Evolutionary conservation across 139 green algal species (phyloP), one percentile per base, ranked within the genome.

Genomic region (Nannochloris sp.): DNA sequence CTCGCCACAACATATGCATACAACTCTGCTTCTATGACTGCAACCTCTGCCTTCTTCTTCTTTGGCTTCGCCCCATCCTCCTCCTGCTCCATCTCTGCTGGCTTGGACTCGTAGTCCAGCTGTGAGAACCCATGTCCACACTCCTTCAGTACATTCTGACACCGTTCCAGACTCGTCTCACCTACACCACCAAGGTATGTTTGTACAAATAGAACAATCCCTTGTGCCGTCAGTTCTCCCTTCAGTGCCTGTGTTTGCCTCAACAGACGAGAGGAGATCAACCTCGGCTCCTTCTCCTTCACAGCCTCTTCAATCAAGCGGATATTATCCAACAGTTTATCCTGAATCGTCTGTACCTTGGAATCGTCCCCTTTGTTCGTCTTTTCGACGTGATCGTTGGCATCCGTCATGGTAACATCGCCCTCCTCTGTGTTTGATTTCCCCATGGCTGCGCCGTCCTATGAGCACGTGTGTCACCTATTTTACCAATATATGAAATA

Each of bases 1-100:
- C 93, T 63, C 17, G 82, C 74, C 4, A 97, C 68, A 36, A 97
- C 74, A 66, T 85, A 90, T 3, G 69, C 66, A 50, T 91, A 95
- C 28, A 85, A 65, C 78, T 98, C 92, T 13, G 88, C 75, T 78
- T 51, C 46, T n/a, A 20, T 23, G 5, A 51, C 33, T 1, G 46
- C 46, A 51, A n/a, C 12, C 46, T 51, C n/a, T 53, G 17, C 16
- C 46, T 23, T 20, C 46, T 28, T 53, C 17, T 28, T 28, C n/a
- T 53, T 53, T 23, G 17, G 46, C 46, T 1, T 53, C 6, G 46
- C 46, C 46, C 14, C 17, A 53, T 53, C 46, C 46, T 28, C 46
- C 46, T 53, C n/a, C 46, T 28, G 46, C 46, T 53, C 46, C 46
- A 53, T 53, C 46, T 20, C 46, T 2, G 17, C 46, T 40, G 33